A percentile compares a stretch with the other conserved stretches of the same genome.
These are phyloP conservation scores for Pyrus hybrid DNA, from an alignment of 331 rosid species.

Conservation along the genomic window DNA sequence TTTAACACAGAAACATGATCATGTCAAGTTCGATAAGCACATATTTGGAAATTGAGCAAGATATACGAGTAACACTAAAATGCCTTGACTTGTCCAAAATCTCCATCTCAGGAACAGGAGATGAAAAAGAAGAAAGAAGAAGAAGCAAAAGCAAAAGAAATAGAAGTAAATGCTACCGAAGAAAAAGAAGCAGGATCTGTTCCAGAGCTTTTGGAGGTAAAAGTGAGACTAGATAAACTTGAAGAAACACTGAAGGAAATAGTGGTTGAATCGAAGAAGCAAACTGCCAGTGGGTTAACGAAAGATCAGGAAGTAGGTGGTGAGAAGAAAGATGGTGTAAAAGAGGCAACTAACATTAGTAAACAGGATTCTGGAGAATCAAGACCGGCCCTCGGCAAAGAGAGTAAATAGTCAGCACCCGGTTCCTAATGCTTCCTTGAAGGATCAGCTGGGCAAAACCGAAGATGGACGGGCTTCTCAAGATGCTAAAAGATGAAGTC, in stretches of 20 bases:
- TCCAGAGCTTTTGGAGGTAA: conserved; percentile 54
- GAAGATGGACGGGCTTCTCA: conserved; percentile 25
- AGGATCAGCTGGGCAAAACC: conserved; percentile 24
- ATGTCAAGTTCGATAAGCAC: background rate
- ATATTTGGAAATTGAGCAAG: background rate
- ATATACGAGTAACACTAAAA: background rate
- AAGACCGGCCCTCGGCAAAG: conserved; percentile 21
- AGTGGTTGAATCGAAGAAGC: conserved; percentile 51
- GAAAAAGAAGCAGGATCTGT: conserved; percentile 27
- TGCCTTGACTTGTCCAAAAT: background rate
- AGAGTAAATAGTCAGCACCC: conserved; percentile 9
- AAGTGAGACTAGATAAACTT: conserved; percentile 66
- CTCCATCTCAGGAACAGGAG: conserved; percentile 55
- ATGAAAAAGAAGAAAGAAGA: conserved; percentile 57
- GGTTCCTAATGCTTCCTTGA: conserved; percentile 21
- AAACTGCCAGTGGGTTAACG: conserved; percentile 7
- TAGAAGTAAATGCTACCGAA: conserved; percentile 13
- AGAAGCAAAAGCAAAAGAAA: conserved; percentile 17
- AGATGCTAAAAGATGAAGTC: conserved; percentile 15
- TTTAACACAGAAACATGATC: background rate
- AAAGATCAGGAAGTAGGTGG: conserved; percentile 21
- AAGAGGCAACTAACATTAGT: conserved; percentile 18
- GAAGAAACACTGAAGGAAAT: conserved; percentile 74
- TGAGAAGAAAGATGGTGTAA: conserved; percentile 17
- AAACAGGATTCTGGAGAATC: conserved; percentile 21